Base-by-base conservation (phyloP, 352 stramenopile genomes). In the Aphanomyces astaci region DNA sequence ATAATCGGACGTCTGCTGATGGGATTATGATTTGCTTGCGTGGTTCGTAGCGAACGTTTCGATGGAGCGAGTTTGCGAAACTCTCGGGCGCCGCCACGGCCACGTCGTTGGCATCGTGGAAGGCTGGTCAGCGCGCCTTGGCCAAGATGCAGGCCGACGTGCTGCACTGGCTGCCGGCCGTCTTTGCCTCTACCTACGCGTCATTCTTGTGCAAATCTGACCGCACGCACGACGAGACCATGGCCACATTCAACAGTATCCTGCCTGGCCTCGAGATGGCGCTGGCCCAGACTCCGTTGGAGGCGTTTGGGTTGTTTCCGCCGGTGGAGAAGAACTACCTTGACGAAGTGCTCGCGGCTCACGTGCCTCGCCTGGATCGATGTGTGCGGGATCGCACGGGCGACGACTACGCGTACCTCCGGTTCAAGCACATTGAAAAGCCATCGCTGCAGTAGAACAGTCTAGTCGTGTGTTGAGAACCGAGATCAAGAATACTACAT, bases 361-460 rank as follows among this genome's bases (percentile, higher is more conserved):
- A 95, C 66, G 77, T 95, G 56, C 83, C 86, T 15, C 82, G 86
- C 22, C 71, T 95, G 3, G 82, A 95, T 57, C 81, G 85, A 10
- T 86, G 84, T 67, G 86, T 93, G 57, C 86, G 85, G 25, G 86
- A 95, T 57, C 84, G 86, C 43, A 80, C 72, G 3, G 82, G 84
- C 15, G 82, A 93, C 49, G 84, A 94, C 67, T 81, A 92, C 57
- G 82, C 82, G n/a, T 92, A 90, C 59, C 69, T 94, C 51, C 84
- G 82, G 25, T 94, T 92, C 66, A 92, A 94, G 73, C 82, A 94
- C 55, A 10, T 49, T 25, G 52, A 70, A 13, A 68, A 68, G 4
- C 62, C 62, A 3, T 68, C 62, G 28, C 51, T 68, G 13, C 62
- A 68, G n/a, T 31, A 40, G 33, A 15, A n/a, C n/a, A n/a, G n/a